phyloP scores from a whole-genome alignment of 2,329 filamentous ascomycete genomes.

The Aspergillus jensenii region DNA sequence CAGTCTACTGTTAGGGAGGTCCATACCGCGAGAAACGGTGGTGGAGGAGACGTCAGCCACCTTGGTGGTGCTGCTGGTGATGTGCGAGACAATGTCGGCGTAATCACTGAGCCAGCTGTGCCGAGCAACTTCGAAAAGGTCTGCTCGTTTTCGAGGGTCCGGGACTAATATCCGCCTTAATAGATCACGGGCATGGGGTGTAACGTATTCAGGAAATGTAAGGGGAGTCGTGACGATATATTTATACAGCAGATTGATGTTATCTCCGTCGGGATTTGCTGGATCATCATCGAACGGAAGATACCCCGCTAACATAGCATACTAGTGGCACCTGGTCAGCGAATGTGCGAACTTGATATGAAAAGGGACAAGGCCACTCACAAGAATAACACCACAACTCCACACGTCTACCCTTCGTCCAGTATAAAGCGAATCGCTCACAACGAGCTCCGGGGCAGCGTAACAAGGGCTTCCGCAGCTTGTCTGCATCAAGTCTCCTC shows the following conservation, averaged over 20 bases:
- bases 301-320: conserved; percentile 97
- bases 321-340: conserved; percentile 56
- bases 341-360: not conserved
- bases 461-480: conserved; percentile 98
- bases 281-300: conserved; percentile 97
- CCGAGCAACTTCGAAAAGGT: conserved; percentile 93
- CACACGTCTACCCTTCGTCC: conserved; percentile 98
- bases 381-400: conserved; percentile 98
- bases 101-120: conserved; percentile 99
- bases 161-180: conserved; percentile 91
- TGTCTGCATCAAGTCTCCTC: conserved; percentile 97
- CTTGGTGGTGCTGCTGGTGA: conserved; percentile 91
- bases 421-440: conserved; percentile 95
- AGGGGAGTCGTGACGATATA: conserved; percentile 97
- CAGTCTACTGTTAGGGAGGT: not conserved
- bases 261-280: conserved; percentile 96
- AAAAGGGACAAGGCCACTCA: conserved; percentile 51
- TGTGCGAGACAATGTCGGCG: conserved; percentile 93
- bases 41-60: conserved; percentile 81
- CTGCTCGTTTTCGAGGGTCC: conserved; percentile 89
- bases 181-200: conserved; percentile 90
- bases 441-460: conserved; percentile 92
- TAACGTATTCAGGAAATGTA: conserved; percentile 98
- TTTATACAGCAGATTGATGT: conserved; percentile 98
- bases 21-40: conserved; percentile 62